A percentile compares a stretch with the other conserved stretches of the same genome.
Conservation (phyloP, 345 rosid genomes). For the Ricinus communis region DNA sequence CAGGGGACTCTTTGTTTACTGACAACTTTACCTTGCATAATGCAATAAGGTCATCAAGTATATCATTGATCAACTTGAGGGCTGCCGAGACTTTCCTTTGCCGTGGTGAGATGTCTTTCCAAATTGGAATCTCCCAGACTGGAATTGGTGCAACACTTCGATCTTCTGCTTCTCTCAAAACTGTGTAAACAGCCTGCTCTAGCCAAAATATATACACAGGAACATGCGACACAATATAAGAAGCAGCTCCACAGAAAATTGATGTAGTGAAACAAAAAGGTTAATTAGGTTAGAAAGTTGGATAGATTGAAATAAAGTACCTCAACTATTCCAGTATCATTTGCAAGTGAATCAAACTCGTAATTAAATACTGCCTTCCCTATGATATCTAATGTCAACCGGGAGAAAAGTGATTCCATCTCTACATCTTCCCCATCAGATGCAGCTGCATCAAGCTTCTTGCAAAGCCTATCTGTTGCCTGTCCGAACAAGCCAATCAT, state of each 20-base stretch:
- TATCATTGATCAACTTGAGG: slow-evolving; percentile 72
- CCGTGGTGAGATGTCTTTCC: slow-evolving; percentile 88
- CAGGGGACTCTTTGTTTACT: neutral
- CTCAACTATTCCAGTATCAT: slow-evolving; percentile 97
- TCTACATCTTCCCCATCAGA: slow-evolving; percentile 76
- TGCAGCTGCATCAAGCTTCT: slow-evolving; percentile 77
- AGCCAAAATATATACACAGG: slow-evolving; percentile 24
- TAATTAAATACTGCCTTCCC: slow-evolving; percentile 96
- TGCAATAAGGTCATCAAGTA: slow-evolving; percentile 70
- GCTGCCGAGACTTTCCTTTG: slow-evolving; percentile 77
- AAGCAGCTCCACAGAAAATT: neutral
- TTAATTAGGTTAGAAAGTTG: neutral
- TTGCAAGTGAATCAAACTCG: slow-evolving; percentile 86
- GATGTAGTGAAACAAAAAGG: neutral
- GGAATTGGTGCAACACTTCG: slow-evolving; percentile 95
- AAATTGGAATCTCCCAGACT: slow-evolving; percentile 85
- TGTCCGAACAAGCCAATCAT: slow-evolving; percentile 84
- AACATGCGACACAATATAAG: slow-evolving; percentile 1
- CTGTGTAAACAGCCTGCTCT: slow-evolving; percentile 83
- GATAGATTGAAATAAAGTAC: slow-evolving; percentile 30
- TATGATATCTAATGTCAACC: slow-evolving; percentile 81
- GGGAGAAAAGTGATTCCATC: slow-evolving; percentile 97
- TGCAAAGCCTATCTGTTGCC: slow-evolving; percentile 85
- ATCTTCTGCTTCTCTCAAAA: slow-evolving; percentile 92
- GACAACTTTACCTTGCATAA: slow-evolving; percentile 72